phyloP scores from a whole-genome alignment of 2,329 filamentous ascomycete genomes.

The Penicillium janthinellum region DNA sequence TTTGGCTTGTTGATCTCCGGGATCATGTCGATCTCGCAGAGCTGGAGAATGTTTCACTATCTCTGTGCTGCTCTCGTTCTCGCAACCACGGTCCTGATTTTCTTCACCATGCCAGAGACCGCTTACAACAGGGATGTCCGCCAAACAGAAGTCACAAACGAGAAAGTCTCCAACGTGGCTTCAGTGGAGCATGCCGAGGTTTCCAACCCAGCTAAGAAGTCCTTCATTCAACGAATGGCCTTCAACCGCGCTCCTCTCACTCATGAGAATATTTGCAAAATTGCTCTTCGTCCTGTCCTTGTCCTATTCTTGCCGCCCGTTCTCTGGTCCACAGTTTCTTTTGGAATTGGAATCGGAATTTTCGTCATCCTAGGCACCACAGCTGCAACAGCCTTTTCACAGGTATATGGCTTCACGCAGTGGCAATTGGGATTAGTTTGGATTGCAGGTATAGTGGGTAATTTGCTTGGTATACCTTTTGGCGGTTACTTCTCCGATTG shows the following conservation, averaged over 20 bases:
- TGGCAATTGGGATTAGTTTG: not conserved
- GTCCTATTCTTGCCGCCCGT: not conserved
- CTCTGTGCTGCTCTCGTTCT: not conserved
- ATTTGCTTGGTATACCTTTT: not conserved
- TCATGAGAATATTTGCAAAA: not conserved
- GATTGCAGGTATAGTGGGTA: not conserved
- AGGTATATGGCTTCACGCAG: not conserved
- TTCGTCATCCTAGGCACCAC: not conserved
- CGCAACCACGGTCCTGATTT: not conserved
- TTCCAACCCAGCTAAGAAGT: not conserved
- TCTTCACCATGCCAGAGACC: not conserved
- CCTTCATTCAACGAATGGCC: not conserved
- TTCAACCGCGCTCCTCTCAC: not conserved
- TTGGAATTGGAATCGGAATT: not conserved
- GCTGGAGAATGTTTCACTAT: constrained; percentile 3
- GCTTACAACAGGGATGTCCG: not conserved
- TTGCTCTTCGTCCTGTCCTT: not conserved
- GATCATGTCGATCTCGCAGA: constrained; percentile 1
- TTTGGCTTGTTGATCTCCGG: constrained; percentile 1
- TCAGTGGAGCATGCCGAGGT: not conserved
- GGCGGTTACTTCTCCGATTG: not conserved
- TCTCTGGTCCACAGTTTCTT: not conserved
- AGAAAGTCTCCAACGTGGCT: not conserved
- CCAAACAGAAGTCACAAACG: not conserved
- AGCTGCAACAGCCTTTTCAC: not conserved